Evolutionary conservation across 495 filamentous ascomycete genomes (phyloP).

Genomic region (Parathielavia appendiculata): DNA sequence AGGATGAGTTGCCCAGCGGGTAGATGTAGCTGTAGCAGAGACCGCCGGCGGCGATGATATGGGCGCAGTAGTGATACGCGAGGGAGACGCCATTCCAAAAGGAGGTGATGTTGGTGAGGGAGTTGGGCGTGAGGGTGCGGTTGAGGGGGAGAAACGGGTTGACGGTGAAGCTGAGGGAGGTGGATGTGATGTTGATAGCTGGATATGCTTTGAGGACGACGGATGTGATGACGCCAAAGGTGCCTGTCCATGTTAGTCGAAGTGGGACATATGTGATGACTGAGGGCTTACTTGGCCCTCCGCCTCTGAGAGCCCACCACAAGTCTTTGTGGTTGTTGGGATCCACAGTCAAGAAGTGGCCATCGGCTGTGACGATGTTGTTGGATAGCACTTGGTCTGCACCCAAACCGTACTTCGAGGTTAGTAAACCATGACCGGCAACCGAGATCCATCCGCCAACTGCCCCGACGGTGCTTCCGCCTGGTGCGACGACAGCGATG

Average conservation of each 20-base stretch:
- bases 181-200: constrained; percentile 25
- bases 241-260: constrained; percentile 27
- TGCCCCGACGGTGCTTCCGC: constrained; percentile 47
- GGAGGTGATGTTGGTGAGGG: constrained; percentile 34
- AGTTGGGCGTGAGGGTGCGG: constrained; percentile 18
- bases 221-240: constrained; percentile 52
- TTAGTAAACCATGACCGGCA: constrained; percentile 45
- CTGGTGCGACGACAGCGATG: constrained; percentile 43
- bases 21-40: constrained; percentile 40
- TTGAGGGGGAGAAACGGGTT: constrained; percentile 1
- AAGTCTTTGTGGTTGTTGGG: constrained; percentile 48
- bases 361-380: constrained; percentile 55
- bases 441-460: constrained; percentile 49
- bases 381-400: constrained; percentile 49
- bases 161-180: constrained; percentile 2
- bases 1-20: constrained; percentile 31
- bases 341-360: constrained; percentile 49
- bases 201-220: constrained; percentile 42
- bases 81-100: constrained; percentile 47
- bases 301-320: constrained; percentile 59
- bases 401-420: constrained; percentile 38
- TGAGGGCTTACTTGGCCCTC: constrained; percentile 45
- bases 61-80: constrained; percentile 38
- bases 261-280: background rate
- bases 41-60: constrained; percentile 37